A percentile compares a stretch with the other conserved stretches of the same genome.
Conservation (phyloP, 176 grass and related monocot species). For the Phyllostachys edulis region DNA sequence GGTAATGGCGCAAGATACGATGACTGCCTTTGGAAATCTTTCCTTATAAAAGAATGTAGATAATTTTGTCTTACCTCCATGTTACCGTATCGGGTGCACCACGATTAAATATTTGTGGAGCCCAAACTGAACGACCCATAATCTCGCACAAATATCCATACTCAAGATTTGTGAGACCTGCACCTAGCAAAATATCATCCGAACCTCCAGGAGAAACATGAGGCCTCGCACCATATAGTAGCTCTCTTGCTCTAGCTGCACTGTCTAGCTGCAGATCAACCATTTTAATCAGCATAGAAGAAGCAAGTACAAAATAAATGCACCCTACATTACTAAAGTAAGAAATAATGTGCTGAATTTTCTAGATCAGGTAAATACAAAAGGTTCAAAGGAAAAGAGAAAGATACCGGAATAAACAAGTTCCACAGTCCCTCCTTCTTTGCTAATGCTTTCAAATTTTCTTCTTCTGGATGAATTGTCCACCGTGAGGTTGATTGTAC, state of each 20-base stretch:
- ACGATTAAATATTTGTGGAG: conserved; percentile 98
- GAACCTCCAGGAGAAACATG: conserved; percentile 35
- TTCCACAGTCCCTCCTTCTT: conserved; percentile 88
- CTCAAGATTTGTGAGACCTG: conserved; percentile 90
- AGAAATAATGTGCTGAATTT: conserved; percentile 18
- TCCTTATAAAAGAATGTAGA: neutral
- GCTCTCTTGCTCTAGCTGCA: conserved; percentile 79
- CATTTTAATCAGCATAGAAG: conserved; percentile 24
- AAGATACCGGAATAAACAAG: conserved; percentile 84
- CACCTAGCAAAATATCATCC: conserved; percentile 63
- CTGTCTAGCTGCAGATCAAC: conserved; percentile 77
- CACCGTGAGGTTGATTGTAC: conserved; percentile 75
- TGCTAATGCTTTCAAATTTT: conserved; percentile 68
- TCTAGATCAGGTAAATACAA: neutral
- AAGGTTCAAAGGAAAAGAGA: neutral
- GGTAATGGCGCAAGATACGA: neutral
- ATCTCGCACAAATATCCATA: conserved; percentile 98
- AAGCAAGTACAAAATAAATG: conserved; percentile 20
- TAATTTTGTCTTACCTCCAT: conserved; percentile 72
- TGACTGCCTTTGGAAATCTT: neutral
- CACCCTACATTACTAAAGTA: neutral
- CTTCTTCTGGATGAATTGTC: conserved; percentile 84
- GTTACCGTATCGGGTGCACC: conserved; percentile 84
- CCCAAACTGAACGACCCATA: conserved; percentile 88
- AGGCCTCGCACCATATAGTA: conserved; percentile 54